phyloP scores from a whole-genome alignment of 2,329 filamentous ascomycete genomes.

The Emergomyces africanus region DNA sequence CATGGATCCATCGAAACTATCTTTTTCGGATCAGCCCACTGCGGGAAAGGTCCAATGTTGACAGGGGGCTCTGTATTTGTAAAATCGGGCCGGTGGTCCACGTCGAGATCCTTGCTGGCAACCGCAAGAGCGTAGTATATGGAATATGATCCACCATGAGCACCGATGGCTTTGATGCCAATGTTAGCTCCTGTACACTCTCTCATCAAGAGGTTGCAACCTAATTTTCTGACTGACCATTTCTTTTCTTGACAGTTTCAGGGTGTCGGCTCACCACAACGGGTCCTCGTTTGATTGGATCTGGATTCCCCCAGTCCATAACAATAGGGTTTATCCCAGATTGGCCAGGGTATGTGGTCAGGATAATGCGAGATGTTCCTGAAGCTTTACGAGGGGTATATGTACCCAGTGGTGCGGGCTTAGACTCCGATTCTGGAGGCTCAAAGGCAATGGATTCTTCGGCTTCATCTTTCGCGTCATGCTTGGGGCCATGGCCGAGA shows the following conservation, averaged over 20 bases:
- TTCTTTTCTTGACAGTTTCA: slow-evolving; percentile 65
- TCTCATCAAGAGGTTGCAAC: no score
- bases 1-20: slow-evolving; percentile 97
- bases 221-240: slow-evolving; percentile 45
- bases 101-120: slow-evolving; percentile 75
- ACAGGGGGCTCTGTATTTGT: slow-evolving; percentile 87
- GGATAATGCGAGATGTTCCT: slow-evolving; percentile 48
- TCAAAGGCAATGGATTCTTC: background rate
- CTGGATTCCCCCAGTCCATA: slow-evolving; percentile 73
- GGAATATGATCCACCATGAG: slow-evolving; percentile 82
- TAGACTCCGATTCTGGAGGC: background rate
- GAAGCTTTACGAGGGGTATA: slow-evolving; percentile 1
- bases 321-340: slow-evolving; percentile 84
- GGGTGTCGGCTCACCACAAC: slow-evolving; percentile 71
- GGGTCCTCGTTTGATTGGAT: slow-evolving; percentile 65
- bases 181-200: slow-evolving; percentile 9
- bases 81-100: slow-evolving; percentile 66
- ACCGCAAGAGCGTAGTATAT: slow-evolving; percentile 92
- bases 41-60: slow-evolving; percentile 72
- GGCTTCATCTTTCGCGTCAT: background rate
- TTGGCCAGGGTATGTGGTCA: slow-evolving; percentile 84
- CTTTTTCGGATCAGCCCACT: slow-evolving; percentile 83
- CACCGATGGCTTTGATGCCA: slow-evolving; percentile 44
- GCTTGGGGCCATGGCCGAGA: background rate
- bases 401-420: background rate